These are phyloP conservation scores for Stachybotrys elegans DNA, from an alignment of 2,329 filamentous ascomycete genomes.

Conservation along the genomic window DNA sequence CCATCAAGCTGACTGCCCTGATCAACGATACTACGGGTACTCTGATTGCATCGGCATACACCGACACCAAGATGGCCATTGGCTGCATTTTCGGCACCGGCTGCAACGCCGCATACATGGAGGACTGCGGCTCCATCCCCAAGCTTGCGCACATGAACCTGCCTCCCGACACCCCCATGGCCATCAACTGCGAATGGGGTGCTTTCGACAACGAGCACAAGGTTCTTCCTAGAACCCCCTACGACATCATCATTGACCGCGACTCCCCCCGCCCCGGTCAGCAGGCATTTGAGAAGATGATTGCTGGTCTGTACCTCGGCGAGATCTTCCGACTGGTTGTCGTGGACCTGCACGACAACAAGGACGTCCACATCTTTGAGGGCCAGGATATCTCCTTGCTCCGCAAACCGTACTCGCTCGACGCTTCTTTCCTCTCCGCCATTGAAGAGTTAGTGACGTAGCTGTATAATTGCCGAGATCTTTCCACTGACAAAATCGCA, in stretches of 20 bases:
- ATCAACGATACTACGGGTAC: conserved; percentile 99
- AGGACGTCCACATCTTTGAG: conserved; percentile 71
- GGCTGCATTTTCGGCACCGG: conserved; percentile 98
- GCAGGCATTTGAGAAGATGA: conserved; percentile 98
- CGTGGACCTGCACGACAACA: conserved; percentile 78
- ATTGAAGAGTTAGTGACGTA: conserved; percentile 72
- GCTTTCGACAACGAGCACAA: conserved; percentile 93
- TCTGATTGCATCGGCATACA: conserved; percentile 93
- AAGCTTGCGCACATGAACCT: conserved; percentile 92
- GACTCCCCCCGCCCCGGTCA: conserved; percentile 90
- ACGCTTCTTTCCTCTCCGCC: conserved; percentile 86
- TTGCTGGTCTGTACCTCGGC: conserved; percentile 87
- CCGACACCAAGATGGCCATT: conserved; percentile 87
- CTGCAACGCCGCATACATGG: conserved; percentile 98
- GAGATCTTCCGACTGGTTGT: conserved; percentile 90
- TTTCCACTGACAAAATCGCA: conserved; percentile 25
- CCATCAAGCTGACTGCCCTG: conserved; percentile 86
- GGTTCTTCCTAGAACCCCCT: conserved; percentile 78
- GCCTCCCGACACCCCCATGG: conserved; percentile 77
- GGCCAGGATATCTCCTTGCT: conserved; percentile 76
- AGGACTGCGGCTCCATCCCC: conserved; percentile 82
- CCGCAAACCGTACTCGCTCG: conserved; percentile 81
- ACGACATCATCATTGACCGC: conserved; percentile 83
- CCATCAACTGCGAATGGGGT: conserved; percentile 97
- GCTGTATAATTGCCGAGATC: not conserved